phyloP scores from a whole-genome alignment of 805 yeast genomes.

The Kodamaea kakaduensis region DNA sequence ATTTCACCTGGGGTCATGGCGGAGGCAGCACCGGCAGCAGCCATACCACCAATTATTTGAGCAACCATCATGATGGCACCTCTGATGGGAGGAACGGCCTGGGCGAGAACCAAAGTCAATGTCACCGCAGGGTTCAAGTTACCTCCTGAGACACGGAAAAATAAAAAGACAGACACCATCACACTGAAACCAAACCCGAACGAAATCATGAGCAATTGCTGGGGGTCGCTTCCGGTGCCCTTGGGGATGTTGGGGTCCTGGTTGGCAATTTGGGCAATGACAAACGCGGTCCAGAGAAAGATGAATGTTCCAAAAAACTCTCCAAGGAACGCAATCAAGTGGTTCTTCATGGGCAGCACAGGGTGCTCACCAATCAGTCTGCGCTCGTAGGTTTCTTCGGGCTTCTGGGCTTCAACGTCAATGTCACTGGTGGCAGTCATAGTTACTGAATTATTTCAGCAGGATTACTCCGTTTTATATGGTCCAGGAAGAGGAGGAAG shows the following conservation, averaged over 20 bases:
- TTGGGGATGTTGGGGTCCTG: slow-evolving; percentile 39
- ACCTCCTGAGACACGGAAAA: slow-evolving; percentile 81
- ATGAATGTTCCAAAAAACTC: slow-evolving; percentile 85
- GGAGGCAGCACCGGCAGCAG: slow-evolving; percentile 85
- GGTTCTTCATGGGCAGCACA: slow-evolving; percentile 40
- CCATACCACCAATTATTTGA: slow-evolving; percentile 82
- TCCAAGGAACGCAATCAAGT: slow-evolving; percentile 64
- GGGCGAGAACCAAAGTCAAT: slow-evolving; percentile 62
- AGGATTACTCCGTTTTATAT: too few relatives aligned
- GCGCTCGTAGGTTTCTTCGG: slow-evolving; percentile 25
- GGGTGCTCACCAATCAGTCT: slow-evolving; percentile 14
- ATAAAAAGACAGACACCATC: slow-evolving; percentile 64
- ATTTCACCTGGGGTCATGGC: slow-evolving; percentile 83
- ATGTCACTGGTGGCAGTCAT: slow-evolving; percentile 11
- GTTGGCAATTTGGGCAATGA: slow-evolving; percentile 82
- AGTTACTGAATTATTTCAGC: too few relatives aligned
- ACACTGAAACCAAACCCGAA: slow-evolving; percentile 86
- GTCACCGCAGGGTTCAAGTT: slow-evolving; percentile 89
- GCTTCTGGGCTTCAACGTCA: slow-evolving; percentile 28
- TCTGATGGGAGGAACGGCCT: slow-evolving; percentile 71
- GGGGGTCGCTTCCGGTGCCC: slow-evolving; percentile 56
- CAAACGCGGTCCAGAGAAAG: slow-evolving; percentile 76
- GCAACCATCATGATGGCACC: slow-evolving; percentile 61
- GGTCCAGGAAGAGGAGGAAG: too few relatives aligned
- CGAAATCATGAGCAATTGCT: slow-evolving; percentile 72